Base-by-base conservation (phyloP, 2,329 filamentous ascomycete genomes). In the Scorias spongiosa region DNA sequence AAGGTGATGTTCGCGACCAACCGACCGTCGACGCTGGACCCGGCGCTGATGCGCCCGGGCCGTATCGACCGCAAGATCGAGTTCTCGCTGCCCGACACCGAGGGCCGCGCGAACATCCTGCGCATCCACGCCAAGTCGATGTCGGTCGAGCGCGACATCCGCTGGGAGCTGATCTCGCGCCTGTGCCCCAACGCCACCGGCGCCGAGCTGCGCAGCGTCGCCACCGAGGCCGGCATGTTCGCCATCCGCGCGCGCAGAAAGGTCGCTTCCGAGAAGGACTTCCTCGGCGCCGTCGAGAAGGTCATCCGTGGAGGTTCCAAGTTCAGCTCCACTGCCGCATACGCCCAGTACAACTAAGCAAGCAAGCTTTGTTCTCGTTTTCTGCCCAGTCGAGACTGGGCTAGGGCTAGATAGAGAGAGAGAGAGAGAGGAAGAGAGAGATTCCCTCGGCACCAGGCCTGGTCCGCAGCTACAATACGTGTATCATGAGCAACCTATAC, bases 1-100 rank as follows among this genome's bases (percentile, higher is more conserved):
- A 96, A 96, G 69, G 89, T 96, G 66, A 96, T 96, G 89, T 96
- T 96, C 60, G 89, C 89, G 46, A 96, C 89, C 62, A 96, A 96
- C 74, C 76, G 89, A 63, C 89, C 89, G 2, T 94, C 87, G 3
- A 96, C 89, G 3, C 74, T 96, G 44, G 89, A 96, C 61, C 89
- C 89, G n/a, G 89, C 89, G 2, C 74, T 96, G 51, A 95, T 96
- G 87, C 77, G 89, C 69, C 89, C 89, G 10, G 89, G 89, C 29
- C 88, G 89, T 75, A 96, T 96, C 58, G 89, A 96, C 65, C 78
- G 91, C 58, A 98, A 98, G 75, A 98, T 98, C 57, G 91, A 98
- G 66, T 98, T 98, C 71, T 89, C 87, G 1, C 75, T 98, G 18
- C 91, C 91, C 18, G 91, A 98, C 63, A 85, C 96, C 55, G 91